Conservation (phyloP, 2,329 filamentous ascomycete species). For the Mycosphaerella arachidis region DNA sequence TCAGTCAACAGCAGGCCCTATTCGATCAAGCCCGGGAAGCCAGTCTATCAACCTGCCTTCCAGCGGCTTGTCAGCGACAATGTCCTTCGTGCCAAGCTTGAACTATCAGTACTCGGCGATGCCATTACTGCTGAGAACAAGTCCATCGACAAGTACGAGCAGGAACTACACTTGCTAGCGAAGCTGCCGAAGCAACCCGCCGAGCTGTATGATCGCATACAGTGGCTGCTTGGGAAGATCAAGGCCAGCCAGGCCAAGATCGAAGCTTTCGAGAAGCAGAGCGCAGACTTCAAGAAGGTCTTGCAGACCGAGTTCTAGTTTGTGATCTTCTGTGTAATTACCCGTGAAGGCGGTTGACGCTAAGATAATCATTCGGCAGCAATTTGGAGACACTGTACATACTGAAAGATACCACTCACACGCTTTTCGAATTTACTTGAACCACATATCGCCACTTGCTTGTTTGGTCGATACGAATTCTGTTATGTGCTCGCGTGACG, state of each 20-base stretch:
- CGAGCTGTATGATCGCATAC: conserved; percentile 62
- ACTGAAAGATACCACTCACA: conserved; percentile 5
- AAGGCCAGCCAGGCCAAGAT: conserved; percentile 71
- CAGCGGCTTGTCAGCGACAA: conserved; percentile 63
- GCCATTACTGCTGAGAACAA: conserved; percentile 67
- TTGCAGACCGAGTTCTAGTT: conserved; percentile 50
- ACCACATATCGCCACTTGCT: background rate
- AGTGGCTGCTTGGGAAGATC: conserved; percentile 71
- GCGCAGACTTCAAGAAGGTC: conserved; percentile 66
- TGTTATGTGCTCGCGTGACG: background rate
- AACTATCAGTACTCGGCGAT: conserved; percentile 63
- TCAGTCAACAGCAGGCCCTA: conserved; percentile 72
- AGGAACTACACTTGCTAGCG: conserved; percentile 68
- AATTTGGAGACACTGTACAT: conserved; percentile 12
- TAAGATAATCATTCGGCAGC: conserved; percentile 6
- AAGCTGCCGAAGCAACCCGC: conserved; percentile 64
- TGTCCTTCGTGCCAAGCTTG: conserved; percentile 67
- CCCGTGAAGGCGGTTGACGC: background rate
- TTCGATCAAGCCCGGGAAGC: conserved; percentile 73
- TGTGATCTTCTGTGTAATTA: background rate
- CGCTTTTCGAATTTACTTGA: background rate
- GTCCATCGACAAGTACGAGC: conserved; percentile 73
- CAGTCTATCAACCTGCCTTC: conserved; percentile 83
- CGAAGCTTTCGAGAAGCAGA: conserved; percentile 67
- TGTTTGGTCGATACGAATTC: background rate